Evolutionary conservation across 305 asterid genomes (phyloP).

Genomic region (Solanum chacoense): DNA sequence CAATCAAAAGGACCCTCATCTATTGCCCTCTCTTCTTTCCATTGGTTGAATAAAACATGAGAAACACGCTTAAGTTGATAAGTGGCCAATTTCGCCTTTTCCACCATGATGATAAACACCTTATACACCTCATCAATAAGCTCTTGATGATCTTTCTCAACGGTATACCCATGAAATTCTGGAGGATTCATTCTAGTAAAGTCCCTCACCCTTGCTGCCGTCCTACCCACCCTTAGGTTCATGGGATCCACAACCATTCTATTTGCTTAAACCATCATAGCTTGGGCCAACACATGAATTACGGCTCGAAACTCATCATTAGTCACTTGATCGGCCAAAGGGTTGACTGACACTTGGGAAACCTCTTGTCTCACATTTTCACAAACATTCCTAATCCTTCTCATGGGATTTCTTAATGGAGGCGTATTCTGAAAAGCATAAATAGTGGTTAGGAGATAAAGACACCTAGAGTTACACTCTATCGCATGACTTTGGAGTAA

Average conservation of each 20-base stretch:
- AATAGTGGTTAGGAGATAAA: no score
- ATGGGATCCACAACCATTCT: background rate
- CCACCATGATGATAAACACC: background rate
- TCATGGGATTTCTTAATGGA: background rate
- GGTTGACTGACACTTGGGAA: background rate
- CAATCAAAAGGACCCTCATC: background rate
- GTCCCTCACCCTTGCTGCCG: background rate
- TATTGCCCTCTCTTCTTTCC: background rate
- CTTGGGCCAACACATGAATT: background rate
- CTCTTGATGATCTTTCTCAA: background rate
- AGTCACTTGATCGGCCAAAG: background rate
- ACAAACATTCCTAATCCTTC: background rate
- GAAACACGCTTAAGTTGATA: background rate
- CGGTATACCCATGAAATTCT: background rate
- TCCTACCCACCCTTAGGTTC: background rate
- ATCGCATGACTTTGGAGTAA: no score
- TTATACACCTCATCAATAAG: background rate
- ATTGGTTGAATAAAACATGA: background rate
- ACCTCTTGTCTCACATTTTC: background rate
- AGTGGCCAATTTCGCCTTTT: fast-evolving
- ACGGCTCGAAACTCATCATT: background rate
- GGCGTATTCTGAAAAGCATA: no score
- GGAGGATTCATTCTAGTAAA: no score
- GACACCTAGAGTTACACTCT: no score
- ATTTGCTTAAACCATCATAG: background rate